Conservation (phyloP, 495 filamentous ascomycete species). For the Lentithecium fluviatile region DNA sequence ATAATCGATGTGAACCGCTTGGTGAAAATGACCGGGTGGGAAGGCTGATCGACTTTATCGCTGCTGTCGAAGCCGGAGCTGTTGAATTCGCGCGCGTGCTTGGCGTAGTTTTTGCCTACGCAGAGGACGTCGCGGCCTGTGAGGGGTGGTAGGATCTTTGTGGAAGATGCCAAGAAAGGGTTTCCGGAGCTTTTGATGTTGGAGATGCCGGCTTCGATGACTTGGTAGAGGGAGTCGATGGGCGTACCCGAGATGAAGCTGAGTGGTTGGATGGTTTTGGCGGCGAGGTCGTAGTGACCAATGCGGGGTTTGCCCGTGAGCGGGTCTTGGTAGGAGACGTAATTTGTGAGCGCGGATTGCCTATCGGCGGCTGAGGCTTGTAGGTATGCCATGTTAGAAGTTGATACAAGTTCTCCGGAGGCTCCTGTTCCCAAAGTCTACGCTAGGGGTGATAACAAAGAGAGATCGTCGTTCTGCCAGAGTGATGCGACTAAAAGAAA, state of each 20-base stretch:
- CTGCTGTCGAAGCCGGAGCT: conserved; percentile 52
- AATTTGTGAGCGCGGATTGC: too few relatives aligned
- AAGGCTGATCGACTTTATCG: conserved; percentile 51
- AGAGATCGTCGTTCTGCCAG: too few relatives aligned
- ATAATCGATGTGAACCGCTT: conserved; percentile 50
- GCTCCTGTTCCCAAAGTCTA: too few relatives aligned
- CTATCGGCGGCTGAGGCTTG: too few relatives aligned
- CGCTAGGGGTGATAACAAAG: too few relatives aligned
- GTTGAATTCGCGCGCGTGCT: conserved; percentile 54
- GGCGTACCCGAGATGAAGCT: conserved; percentile 51
- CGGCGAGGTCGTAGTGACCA: conserved; percentile 49
- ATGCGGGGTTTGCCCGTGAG: conserved; percentile 30
- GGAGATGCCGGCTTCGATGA: conserved; percentile 48
- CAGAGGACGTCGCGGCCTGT: conserved; percentile 53
- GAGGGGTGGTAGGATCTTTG: conserved; percentile 51
- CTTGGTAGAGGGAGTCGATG: conserved; percentile 50
- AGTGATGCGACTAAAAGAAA: too few relatives aligned
- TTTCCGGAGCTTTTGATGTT: conserved; percentile 39
- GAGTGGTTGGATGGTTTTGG: conserved; percentile 49
- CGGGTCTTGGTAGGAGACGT: too few relatives aligned
- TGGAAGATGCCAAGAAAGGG: conserved; percentile 43
- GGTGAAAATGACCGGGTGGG: conserved; percentile 51
- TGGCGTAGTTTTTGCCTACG: conserved; percentile 57
- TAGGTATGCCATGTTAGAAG: too few relatives aligned
- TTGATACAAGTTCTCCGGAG: too few relatives aligned